Evolutionary conservation across 108 stramenopile genomes (phyloP).

Genomic region (Pseudonitzschia pungens): DNA sequence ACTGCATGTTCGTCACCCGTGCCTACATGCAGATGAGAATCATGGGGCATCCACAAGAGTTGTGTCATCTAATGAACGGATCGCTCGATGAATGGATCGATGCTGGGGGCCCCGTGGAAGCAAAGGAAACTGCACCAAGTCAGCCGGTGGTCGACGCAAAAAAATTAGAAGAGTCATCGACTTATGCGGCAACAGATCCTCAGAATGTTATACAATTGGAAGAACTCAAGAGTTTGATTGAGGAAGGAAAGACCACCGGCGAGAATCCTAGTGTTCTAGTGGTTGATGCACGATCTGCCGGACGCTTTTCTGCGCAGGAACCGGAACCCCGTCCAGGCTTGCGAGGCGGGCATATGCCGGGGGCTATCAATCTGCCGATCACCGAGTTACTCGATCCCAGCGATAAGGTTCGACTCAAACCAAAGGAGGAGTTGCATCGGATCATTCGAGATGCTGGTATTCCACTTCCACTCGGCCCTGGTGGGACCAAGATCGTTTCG

Average conservation of each 20-base stretch:
- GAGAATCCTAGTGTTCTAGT: constrained; percentile 38
- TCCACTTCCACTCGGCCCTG: constrained; percentile 27
- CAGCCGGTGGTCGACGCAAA: constrained; percentile 22
- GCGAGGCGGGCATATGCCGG: constrained; percentile 73
- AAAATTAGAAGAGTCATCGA: constrained; percentile 35
- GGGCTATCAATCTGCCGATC: constrained; percentile 68
- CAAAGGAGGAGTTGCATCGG: constrained; percentile 47
- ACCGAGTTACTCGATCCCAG: constrained; percentile 43
- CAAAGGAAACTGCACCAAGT: constrained; percentile 12
- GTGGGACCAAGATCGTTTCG: constrained; percentile 49
- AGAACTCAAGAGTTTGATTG: constrained; percentile 34
- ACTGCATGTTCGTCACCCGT: constrained; percentile 55
- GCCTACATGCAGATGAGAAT: constrained; percentile 65
- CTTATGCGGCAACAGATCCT: constrained; percentile 39
- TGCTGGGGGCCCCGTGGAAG: constrained; percentile 57
- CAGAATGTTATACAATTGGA: constrained; percentile 46
- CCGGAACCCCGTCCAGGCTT: constrained; percentile 61
- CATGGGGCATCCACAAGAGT: constrained; percentile 66
- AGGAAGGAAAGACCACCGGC: constrained; percentile 11
- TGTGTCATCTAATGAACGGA: constrained; percentile 64
- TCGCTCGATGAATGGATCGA: constrained; percentile 71
- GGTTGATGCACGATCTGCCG: constrained; percentile 69
- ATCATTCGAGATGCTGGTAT: constrained; percentile 50
- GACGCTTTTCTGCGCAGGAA: constrained; percentile 48
- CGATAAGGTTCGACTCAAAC: constrained; percentile 47